Evolutionary conservation across 2,329 filamentous ascomycete species (phyloP).

Genomic region (Penicillium sp.): DNA sequence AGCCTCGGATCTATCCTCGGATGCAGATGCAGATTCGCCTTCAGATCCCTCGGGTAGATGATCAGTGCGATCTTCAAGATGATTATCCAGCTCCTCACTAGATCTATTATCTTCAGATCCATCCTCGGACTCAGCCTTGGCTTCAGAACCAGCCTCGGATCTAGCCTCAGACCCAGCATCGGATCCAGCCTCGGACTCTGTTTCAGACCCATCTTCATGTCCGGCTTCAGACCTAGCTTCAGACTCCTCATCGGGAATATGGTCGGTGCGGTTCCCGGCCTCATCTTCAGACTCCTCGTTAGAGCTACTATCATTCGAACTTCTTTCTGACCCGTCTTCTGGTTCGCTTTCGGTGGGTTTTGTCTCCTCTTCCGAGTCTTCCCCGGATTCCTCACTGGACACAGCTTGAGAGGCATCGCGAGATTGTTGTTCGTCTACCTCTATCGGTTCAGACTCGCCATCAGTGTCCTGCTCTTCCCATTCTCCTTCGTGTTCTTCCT

Average conservation of each 20-base stretch:
- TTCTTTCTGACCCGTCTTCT: not conserved
- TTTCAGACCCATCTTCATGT: no score
- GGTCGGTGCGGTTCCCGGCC: not conserved
- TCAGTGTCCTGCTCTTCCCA: not conserved
- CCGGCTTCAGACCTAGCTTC: not conserved
- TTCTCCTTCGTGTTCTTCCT: not conserved
- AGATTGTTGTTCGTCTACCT: not conserved
- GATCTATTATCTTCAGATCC: no score
- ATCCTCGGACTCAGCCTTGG: no score
- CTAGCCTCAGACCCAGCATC: no score
- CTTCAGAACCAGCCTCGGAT: no score
- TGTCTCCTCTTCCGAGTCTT: not conserved
- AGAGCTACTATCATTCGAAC: not conserved
- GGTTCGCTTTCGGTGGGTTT: not conserved
- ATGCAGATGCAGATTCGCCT: no score
- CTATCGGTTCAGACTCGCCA: no score
- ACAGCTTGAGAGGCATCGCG: no score
- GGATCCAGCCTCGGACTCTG: no score
- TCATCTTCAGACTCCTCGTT: not conserved
- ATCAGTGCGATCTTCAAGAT: no score
- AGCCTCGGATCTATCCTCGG: not conserved
- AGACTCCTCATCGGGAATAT: not conserved
- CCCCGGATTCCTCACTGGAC: not conserved
- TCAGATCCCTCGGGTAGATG: no score
- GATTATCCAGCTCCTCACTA: not conserved